Evolutionary conservation across 768 basidiomycete genomes (phyloP).

Genomic region (Sporobolomyces phaffii): DNA sequence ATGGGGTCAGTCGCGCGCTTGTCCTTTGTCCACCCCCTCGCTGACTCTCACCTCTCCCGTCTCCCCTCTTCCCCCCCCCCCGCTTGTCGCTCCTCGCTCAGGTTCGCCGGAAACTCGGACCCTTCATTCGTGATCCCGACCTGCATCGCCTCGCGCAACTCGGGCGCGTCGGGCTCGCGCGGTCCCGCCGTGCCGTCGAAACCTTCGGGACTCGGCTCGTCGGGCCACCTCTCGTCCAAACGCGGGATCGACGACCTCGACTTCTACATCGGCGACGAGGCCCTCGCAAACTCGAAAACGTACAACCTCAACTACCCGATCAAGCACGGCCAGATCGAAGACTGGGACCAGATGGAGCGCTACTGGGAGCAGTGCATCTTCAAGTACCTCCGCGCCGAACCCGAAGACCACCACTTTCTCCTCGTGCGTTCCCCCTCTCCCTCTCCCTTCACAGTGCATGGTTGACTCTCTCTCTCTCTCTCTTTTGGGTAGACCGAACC

Average conservation of each 20-base stretch:
- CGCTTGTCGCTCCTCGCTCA: constrained; percentile 47
- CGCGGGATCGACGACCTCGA: constrained; percentile 97
- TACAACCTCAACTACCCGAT: constrained; percentile 96
- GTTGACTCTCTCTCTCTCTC: neutral
- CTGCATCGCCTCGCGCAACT: constrained; percentile 75
- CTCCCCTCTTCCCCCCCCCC: too few species aligned
- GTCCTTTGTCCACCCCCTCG: neutral
- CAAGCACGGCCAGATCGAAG: constrained; percentile 61
- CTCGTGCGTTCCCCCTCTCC: constrained; percentile 62
- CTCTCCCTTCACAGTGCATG: too few species aligned
- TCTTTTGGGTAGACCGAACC: constrained; percentile 74
- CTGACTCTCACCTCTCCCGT: too few species aligned
- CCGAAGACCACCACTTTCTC: constrained; percentile 97
- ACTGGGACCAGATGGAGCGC: constrained; percentile 94
- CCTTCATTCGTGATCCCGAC: constrained; percentile 99
- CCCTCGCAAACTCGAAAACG: constrained; percentile 89
- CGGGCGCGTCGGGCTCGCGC: constrained; percentile 46
- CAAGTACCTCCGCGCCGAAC: constrained; percentile 96
- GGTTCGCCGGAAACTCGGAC: constrained; percentile 97
- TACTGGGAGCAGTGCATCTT: constrained; percentile 99
- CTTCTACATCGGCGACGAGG: constrained; percentile 99
- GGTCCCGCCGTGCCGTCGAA: constrained; percentile 51
- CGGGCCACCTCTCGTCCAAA: constrained; percentile 88
- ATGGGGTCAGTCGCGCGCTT: constrained; percentile 62
- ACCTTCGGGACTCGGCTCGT: constrained; percentile 55